Evolutionary conservation across 2,329 filamentous ascomycete genomes (phyloP), one percentile per base, ranked within the genome.

Genomic region (Cryphonectria japonica): DNA sequence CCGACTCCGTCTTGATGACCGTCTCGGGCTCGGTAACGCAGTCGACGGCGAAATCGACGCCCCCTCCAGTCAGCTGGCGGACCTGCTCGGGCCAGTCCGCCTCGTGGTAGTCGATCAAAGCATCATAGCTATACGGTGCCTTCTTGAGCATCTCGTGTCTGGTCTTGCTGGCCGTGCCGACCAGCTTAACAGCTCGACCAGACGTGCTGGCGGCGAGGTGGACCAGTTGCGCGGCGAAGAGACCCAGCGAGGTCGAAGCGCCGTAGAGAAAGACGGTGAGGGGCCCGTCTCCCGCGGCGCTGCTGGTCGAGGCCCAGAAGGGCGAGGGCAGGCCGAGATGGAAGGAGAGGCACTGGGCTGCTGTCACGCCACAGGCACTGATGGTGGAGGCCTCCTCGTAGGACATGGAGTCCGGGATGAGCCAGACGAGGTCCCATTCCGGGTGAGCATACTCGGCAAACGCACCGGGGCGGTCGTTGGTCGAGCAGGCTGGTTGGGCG

Each of bases 311-410:
- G 41, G 32, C 2, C 52, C 66, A 60, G 62, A 83, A 83, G 0
- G 82, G 81, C 1, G 76, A 71, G 0, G 74, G 72, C 1, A 84
- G 69, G 0, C 77, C 78, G 2, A 85, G 75, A 0, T 83, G 78
- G n/a, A 73, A 74, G 66, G 78, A 84, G 2, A 84, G 63, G 0
- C 75, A 79, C 68, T 85, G 83, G 0, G 83, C 82, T 3, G 82
- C 83, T 0, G 83, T 84, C n/a, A 85, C 70, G 5, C 77, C 81
- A 16, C 82, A 83, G 66, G 83, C 74, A 66, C 79, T 83, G 1
- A 84, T 75, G 0, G 79, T 75, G 0, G 81, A 79, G 1, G 82
- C 83, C 19, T 78, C 75, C 57, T 83, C 32, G 34, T 61, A 61
- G 79, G 2, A 72, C 29, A 83, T 43, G 0, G 32, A 19, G 0